Conservation (phyloP, 768 basidiomycete species). For the Leccinellum luteum region DNA sequence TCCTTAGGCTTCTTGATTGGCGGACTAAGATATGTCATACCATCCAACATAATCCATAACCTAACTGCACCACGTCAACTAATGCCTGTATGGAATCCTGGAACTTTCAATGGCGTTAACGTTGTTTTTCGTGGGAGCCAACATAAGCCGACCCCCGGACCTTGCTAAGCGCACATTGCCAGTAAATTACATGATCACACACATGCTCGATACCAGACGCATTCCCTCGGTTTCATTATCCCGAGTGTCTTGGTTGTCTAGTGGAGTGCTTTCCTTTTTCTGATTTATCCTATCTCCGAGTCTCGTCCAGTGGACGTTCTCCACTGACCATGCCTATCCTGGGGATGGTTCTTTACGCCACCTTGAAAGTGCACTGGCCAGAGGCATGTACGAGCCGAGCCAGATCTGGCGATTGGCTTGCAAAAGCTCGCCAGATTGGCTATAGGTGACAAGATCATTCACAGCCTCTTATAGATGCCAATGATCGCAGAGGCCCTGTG, state of each 20-base stretch:
- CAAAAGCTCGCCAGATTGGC: conserved; percentile 10
- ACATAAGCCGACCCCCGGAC: too few species aligned
- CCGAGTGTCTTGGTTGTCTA: not conserved
- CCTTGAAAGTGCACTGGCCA: conserved; percentile 9
- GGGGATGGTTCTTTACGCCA: conserved; percentile 13
- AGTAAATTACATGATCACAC: too few species aligned
- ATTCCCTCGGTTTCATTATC: too few species aligned
- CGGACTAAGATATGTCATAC: too few species aligned
- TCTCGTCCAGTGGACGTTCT: not conserved
- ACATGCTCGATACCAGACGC: too few species aligned
- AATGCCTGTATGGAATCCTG: too few species aligned
- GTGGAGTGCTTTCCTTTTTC: not conserved
- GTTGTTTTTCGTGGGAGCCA: too few species aligned
- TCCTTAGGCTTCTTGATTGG: too few species aligned
- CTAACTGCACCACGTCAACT: too few species aligned
- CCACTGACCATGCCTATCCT: conserved; percentile 6
- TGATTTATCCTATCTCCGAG: not conserved
- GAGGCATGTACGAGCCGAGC: conserved; percentile 13
- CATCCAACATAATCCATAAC: too few species aligned
- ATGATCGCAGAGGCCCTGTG: not conserved
- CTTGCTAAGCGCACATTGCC: too few species aligned
- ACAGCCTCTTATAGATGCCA: conserved; percentile 10
- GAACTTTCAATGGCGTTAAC: too few species aligned
- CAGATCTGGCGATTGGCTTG: conserved; percentile 8
- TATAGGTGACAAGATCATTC: conserved; percentile 13